These are phyloP conservation scores for Colletotrichum higginsianum DNA, from an alignment of 2,329 filamentous ascomycete species.

Conservation along the genomic window DNA sequence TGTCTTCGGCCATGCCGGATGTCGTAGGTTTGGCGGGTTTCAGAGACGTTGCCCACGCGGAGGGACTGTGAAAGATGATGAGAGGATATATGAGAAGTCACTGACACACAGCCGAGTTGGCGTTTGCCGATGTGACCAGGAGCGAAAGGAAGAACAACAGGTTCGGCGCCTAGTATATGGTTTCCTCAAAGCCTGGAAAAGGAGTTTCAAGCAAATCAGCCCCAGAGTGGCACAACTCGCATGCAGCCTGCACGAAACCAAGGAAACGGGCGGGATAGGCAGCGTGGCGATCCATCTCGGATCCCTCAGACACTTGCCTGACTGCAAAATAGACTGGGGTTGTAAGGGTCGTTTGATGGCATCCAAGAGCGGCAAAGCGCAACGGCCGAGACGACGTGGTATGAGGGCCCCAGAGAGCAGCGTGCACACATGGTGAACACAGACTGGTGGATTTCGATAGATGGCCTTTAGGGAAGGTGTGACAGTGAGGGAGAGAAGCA, in stretches of 20 bases:
- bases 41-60: neutral
- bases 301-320: conserved; percentile 32
- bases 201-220: conserved; percentile 20
- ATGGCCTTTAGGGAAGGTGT: neutral
- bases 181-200: neutral
- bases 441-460: neutral
- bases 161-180: neutral
- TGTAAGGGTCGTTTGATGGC: conserved; percentile 15
- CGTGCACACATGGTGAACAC: conserved; percentile 15
- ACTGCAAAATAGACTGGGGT: neutral
- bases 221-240: neutral
- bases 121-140: neutral
- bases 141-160: neutral
- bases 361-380: conserved; percentile 26
- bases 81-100: conserved; percentile 4
- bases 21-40: neutral
- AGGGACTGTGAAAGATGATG: neutral
- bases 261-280: neutral
- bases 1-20: conserved; percentile 55
- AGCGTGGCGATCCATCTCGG: conserved; percentile 22
- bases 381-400: conserved; percentile 20
- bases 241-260: neutral
- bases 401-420: conserved; percentile 15
- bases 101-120: neutral
- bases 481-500: neutral